Base-by-base conservation (phyloP, 345 rosid species). In the Hypericum perforatum region DNA sequence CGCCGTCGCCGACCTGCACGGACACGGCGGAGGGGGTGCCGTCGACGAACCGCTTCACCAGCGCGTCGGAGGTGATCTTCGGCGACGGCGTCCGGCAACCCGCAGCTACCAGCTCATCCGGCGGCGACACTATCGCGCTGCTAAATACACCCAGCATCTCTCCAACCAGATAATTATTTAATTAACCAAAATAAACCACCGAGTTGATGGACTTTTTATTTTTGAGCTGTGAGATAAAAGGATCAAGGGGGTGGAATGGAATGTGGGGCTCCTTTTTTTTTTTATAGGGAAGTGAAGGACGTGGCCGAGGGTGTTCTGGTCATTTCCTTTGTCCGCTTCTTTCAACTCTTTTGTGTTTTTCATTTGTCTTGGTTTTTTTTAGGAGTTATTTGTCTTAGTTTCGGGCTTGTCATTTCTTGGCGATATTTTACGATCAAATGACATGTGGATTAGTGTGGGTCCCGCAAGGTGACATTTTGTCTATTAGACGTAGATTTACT, bases 1-100 rank as follows among this genome's bases (percentile, higher is more conserved):
- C 95, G 64, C 75, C 16, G 37, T 87, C 95, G 1, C 95, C 92
- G 67, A 81, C 63, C 63, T 74, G 87, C 6, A 85, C 58, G 13
- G 96, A 75, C 41, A 91, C 92, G 6, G 84, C 75, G 38, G 88
- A 79, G 11, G 79, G 11, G 61, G 78, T 75, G 61, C 74, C 62
- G 42, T 70, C 78, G 12, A 81, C 51, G 74, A 91, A 91, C 7
- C 80, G 72, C 59, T 78, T 78, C 58, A 91, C 57, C 41, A 91
- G 72, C 48, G 82, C 73, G 0, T 66, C 71, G 56, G 95, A 66
- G 39, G 81, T 67, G 44, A 61, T 82, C 69, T 91, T 87, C 38
- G 96, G 98, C 3, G 98, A 91, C 36, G 96, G 96, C 8, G 98
- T 91, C 62, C 98, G 70, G 72, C 84, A 63, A 15, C 98, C 98